Base-by-base conservation (phyloP, 108 stramenopile genomes). In the Nitzschia sp. region DNA sequence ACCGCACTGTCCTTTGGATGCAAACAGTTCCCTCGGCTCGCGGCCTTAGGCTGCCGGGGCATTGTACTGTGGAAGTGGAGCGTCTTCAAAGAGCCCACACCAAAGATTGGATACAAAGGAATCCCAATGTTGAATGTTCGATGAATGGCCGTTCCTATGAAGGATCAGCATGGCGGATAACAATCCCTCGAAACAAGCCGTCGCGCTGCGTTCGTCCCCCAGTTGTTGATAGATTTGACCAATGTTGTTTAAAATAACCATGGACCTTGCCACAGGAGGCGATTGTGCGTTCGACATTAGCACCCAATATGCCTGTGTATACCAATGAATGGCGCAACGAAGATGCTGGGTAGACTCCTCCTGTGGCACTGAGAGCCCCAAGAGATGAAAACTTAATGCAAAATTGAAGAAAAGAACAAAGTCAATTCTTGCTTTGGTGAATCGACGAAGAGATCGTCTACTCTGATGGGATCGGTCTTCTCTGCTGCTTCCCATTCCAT, bases 331-430 rank as follows among this genome's bases (percentile, higher is more conserved):
- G 11, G 19, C 49, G 21, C 5, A 4, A 23, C 21, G 21, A 23
- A 51, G 49, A 4, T 21, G 49, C 19, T 51, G 49, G n/a, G n/a
- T n/a, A n/a, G n/a, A n/a, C n/a, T 51, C 49, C 4, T 51, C 19
- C n/a, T n/a, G n/a, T 21, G 11, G 49, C 13, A n/a, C n/a, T n/a
- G n/a, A n/a, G n/a, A 17, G 13, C 4, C 19, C 49, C 8, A 51
- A 19, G 4, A 51, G 21, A 19, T 51, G 49, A 51, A 19, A 51
- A 51, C 49, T 51, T 19, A 51, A 19, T 5, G 49, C 49, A 51
- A 51, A 19, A 51, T 51, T 51, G 49, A 21, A 51, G 17, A 51
- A 19, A 4, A 51, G 8, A 19, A 51, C 49, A 51, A 51, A 51
- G n/a, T 51, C 49, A 51, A 51, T 9, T 19, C 49, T 17, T 51